phyloP scores from a whole-genome alignment of 2,329 filamentous ascomycete species.

The Fusarium lateritium region DNA sequence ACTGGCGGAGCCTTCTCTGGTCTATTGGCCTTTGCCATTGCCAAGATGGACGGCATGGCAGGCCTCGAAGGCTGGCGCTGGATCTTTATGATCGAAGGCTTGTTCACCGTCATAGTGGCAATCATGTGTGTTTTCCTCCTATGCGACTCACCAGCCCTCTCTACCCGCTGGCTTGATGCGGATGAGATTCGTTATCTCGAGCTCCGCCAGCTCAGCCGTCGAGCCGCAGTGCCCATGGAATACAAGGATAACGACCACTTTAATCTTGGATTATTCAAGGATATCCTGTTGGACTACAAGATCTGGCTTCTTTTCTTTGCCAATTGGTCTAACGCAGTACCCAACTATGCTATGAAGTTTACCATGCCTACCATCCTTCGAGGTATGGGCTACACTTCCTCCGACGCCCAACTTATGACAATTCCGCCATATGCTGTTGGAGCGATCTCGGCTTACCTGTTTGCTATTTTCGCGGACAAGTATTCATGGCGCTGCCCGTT shows the following conservation, averaged over 20 bases:
- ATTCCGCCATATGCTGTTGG: slow-evolving; percentile 25
- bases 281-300: slow-evolving; percentile 64
- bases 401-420: slow-evolving; percentile 50
- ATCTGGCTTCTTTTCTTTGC: slow-evolving; percentile 59
- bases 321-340: slow-evolving; percentile 60
- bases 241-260: slow-evolving; percentile 27
- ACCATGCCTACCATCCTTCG: slow-evolving; percentile 58
- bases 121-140: slow-evolving; percentile 23
- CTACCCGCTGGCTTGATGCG: slow-evolving; percentile 21
- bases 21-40: slow-evolving; percentile 31
- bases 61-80: slow-evolving; percentile 36
- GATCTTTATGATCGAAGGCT: slow-evolving; percentile 27
- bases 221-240: slow-evolving; percentile 8
- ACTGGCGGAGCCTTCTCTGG: slow-evolving; percentile 52
- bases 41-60: slow-evolving; percentile 30
- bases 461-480: slow-evolving; percentile 26
- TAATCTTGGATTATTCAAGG: slow-evolving; percentile 45
- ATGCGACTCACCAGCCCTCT: slow-evolving; percentile 13
- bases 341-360: slow-evolving; percentile 54
- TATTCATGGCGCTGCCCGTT: slow-evolving; percentile 27
- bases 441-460: slow-evolving; percentile 21
- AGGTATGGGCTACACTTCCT: slow-evolving; percentile 58
- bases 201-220: slow-evolving; percentile 8
- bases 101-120: slow-evolving; percentile 24
- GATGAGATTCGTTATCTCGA: slow-evolving; percentile 25